Percentiles rank a stretch among this genome's conserved stretches.
These are phyloP conservation scores for Bipolaris bicolor DNA, from an alignment of 2,329 filamentous ascomycete genomes.

Conservation along the genomic window DNA sequence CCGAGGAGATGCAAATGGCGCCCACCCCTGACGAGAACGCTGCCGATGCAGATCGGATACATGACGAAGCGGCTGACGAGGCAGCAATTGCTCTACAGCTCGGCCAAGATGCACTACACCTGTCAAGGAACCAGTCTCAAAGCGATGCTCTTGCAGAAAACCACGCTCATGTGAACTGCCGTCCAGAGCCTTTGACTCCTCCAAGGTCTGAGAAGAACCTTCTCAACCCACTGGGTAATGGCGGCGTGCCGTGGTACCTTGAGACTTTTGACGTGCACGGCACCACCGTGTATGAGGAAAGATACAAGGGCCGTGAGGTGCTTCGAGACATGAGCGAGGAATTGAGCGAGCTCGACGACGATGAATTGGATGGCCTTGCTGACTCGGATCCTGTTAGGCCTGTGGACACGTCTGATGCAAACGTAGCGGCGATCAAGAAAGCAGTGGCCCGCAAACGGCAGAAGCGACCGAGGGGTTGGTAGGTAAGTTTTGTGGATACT, in stretches of 20 bases:
- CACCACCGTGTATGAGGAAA: conserved; percentile 76
- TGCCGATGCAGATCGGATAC: conserved; percentile 35
- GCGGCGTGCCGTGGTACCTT: conserved; percentile 89
- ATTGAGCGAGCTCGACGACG: conserved; percentile 89
- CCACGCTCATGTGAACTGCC: conserved; percentile 18
- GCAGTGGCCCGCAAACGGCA: conserved; percentile 40
- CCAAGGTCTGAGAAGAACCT: conserved; percentile 63
- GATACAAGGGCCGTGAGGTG: conserved; percentile 75
- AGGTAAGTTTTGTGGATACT: conserved; percentile 8
- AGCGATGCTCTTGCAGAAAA: conserved; percentile 33
- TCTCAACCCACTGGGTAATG: conserved; percentile 56
- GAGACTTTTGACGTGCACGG: conserved; percentile 79
- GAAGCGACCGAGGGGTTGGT: conserved; percentile 36
- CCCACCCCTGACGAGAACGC: conserved; percentile 45
- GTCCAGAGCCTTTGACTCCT: conserved; percentile 65
- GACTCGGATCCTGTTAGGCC: conserved; percentile 41
- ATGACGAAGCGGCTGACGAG: conserved; percentile 46
- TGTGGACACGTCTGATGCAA: conserved; percentile 32
- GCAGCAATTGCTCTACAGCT: conserved; percentile 46
- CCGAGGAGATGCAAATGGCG: conserved; percentile 37
- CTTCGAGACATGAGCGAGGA: conserved; percentile 79
- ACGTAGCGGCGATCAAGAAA: conserved; percentile 36
- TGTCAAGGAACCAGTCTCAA: conserved; percentile 20
- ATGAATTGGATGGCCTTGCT: conserved; percentile 73
- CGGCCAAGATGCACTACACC: conserved; percentile 36